Conservation (phyloP, 768 basidiomycete genomes). For the Macrocybe gigantea region DNA sequence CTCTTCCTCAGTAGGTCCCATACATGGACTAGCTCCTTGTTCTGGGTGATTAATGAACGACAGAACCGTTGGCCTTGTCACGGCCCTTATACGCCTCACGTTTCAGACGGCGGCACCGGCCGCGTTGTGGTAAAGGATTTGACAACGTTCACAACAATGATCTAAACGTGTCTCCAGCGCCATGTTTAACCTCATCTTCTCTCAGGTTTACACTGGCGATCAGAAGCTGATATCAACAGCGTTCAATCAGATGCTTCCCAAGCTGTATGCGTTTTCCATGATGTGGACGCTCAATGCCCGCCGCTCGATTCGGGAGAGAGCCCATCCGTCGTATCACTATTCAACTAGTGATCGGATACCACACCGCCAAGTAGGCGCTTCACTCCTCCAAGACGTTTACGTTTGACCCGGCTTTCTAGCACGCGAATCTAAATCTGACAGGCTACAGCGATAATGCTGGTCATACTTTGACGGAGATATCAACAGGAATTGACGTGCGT, state of each 20-base stretch:
- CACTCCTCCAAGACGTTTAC: no score
- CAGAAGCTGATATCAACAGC: slow-evolving; percentile 19
- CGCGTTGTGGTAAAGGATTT: slow-evolving; percentile 21
- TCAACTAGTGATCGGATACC: no score
- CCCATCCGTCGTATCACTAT: no score
- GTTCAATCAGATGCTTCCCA: slow-evolving; percentile 25
- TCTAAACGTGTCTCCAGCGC: slow-evolving; percentile 14
- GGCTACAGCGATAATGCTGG: no score
- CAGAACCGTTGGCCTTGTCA: slow-evolving; percentile 22
- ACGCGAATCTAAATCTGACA: no score
- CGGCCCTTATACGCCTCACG: slow-evolving; percentile 22
- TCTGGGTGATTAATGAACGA: background rate
- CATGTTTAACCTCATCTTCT: slow-evolving; percentile 28
- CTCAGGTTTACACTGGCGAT: slow-evolving; percentile 19
- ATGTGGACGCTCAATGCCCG: slow-evolving; percentile 31
- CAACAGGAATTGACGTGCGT: no score
- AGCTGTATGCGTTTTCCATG: slow-evolving; percentile 29
- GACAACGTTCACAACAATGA: background rate
- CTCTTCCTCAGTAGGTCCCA: slow-evolving; percentile 19
- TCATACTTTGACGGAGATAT: no score
- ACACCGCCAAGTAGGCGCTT: no score
- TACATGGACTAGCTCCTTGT: background rate
- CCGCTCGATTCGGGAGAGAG: slow-evolving; percentile 12
- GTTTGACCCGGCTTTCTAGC: no score
- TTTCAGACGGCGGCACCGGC: slow-evolving; percentile 26